phyloP scores from a whole-genome alignment of 2,329 filamentous ascomycete genomes.

The Aspergillus sp. region DNA sequence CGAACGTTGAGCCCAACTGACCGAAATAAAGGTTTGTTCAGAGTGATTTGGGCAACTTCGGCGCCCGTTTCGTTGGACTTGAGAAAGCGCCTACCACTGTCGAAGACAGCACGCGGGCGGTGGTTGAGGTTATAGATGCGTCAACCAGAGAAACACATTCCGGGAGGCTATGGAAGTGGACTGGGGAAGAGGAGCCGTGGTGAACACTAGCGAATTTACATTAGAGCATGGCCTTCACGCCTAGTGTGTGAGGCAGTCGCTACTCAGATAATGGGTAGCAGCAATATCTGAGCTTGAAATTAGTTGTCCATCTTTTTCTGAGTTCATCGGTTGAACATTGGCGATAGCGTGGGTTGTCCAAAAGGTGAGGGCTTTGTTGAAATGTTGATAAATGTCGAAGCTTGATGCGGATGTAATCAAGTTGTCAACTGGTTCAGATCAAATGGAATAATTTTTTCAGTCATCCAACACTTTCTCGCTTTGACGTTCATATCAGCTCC shows the following conservation, averaged over 20 bases:
- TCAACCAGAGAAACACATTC: conserved; percentile 12
- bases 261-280: too few species aligned
- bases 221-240: too few species aligned
- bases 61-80: conserved; percentile 14
- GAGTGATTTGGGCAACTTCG: conserved; percentile 24
- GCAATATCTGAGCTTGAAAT: neutral
- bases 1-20: neutral
- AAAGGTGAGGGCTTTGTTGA: neutral
- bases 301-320: neutral
- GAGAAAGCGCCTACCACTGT: conserved; percentile 20
- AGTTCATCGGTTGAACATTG: neutral
- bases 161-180: conserved; percentile 22
- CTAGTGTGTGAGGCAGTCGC: too few species aligned
- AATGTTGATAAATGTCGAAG: too few species aligned
- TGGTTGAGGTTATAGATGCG: conserved; percentile 20
- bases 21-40: conserved; percentile 20
- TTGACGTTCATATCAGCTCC: conserved; percentile 24
- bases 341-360: neutral
- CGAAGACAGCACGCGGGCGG: conserved; percentile 19
- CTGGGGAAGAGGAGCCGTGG: conserved; percentile 22
- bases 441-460: neutral
- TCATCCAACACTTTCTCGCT: conserved; percentile 1
- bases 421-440: neutral
- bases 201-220: neutral
- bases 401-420: neutral